Evolutionary conservation across 176 grass and related monocot species (phyloP).

Genomic region (Alloteropsis semialata): DNA sequence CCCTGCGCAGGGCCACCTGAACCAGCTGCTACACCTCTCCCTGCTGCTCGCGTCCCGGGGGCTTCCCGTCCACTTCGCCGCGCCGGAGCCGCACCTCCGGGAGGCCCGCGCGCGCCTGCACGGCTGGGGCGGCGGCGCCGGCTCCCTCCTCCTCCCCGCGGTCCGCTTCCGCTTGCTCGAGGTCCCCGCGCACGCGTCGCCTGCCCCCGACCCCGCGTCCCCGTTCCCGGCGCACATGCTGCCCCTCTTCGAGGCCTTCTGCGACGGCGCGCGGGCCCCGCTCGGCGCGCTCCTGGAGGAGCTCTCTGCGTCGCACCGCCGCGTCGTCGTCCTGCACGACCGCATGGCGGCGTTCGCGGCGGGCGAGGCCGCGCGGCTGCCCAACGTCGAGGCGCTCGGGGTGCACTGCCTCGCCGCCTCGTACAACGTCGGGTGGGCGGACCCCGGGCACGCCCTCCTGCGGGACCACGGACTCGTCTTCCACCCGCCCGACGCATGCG

Average conservation of each 20-base stretch:
- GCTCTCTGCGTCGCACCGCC: conserved; percentile 24
- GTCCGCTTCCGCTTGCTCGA: conserved; percentile 54
- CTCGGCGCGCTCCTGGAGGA: conserved; percentile 34
- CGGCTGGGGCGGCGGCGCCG: conserved; percentile 21
- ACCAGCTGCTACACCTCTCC: conserved; percentile 68
- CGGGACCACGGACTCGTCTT: conserved; percentile 24
- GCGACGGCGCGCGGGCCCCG: conserved; percentile 18
- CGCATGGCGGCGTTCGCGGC: conserved; percentile 49
- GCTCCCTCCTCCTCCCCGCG: neutral
- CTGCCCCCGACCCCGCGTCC: conserved; percentile 26
- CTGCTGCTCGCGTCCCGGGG: conserved; percentile 50
- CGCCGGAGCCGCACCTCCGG: conserved; percentile 50
- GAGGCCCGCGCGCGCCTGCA: conserved; percentile 50
- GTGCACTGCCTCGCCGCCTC: conserved; percentile 53
- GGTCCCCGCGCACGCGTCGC: conserved; percentile 37
- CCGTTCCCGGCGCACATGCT: conserved; percentile 58
- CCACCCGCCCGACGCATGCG: conserved; percentile 32
- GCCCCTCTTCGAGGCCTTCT: conserved; percentile 50
- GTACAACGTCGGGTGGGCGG: conserved; percentile 28
- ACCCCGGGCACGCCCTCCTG: conserved; percentile 24
- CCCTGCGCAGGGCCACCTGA: conserved; percentile 73
- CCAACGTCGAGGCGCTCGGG: conserved; percentile 48
- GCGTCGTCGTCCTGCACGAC: conserved; percentile 66
- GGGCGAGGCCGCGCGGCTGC: conserved; percentile 34
- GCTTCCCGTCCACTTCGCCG: conserved; percentile 56